These are phyloP conservation scores for Orbilia ellipsospora DNA, from an alignment of 2,329 filamentous ascomycete species.

Conservation along the genomic window DNA sequence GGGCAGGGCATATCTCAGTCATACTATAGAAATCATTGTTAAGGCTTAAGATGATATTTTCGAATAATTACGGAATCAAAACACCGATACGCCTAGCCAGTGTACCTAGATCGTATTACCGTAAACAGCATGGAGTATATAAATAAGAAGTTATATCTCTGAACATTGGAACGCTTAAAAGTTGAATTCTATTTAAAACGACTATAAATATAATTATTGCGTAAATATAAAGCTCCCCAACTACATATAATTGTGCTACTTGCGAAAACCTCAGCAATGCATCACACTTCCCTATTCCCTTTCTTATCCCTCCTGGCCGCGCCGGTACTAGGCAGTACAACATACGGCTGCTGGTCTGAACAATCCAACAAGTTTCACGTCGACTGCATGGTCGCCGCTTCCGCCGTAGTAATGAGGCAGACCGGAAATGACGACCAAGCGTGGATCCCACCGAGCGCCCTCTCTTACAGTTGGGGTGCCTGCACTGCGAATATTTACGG, in stretches of 20 bases:
- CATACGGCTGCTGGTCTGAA: constrained; percentile 36
- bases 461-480: constrained; percentile 8
- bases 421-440: constrained; percentile 21
- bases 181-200: too few species aligned
- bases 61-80: too few species aligned
- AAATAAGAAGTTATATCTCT: too few species aligned
- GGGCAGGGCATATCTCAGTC: too few species aligned
- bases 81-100: too few species aligned
- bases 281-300: constrained; percentile 1
- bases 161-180: too few species aligned
- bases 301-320: constrained; percentile 9
- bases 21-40: too few species aligned
- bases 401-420: constrained; percentile 7
- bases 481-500: constrained; percentile 27
- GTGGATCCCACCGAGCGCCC: constrained; percentile 22
- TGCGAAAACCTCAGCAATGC: neutral
- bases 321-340: constrained; percentile 19
- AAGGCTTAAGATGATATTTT: too few species aligned
- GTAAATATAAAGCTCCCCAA: too few species aligned
- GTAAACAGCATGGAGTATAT: too few species aligned
- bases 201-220: too few species aligned
- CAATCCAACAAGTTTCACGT: constrained; percentile 23
- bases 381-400: constrained; percentile 14
- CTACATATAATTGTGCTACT: neutral
- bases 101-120: too few species aligned